These are phyloP conservation scores for Kwoniella botswanensis DNA, from an alignment of 768 basidiomycete genomes.

Conservation along the genomic window DNA sequence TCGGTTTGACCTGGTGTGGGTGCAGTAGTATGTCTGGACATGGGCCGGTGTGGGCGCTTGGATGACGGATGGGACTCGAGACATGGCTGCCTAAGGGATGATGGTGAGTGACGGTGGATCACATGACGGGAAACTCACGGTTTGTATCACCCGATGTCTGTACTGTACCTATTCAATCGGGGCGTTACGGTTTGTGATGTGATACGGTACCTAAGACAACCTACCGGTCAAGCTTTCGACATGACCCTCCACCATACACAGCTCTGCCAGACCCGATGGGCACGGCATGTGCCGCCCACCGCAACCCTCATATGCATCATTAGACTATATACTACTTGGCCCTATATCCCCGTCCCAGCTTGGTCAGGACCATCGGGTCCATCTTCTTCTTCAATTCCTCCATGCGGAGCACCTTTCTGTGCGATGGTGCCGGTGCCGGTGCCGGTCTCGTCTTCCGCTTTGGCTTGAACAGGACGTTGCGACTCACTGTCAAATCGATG, in stretches of 20 bases:
- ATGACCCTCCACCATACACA: background rate
- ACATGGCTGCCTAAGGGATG: background rate
- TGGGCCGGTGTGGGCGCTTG: background rate
- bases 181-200: no score
- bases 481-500: no score
- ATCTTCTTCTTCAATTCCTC: conserved; percentile 1
- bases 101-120: background rate
- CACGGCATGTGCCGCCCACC: background rate
- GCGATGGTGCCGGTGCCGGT: background rate
- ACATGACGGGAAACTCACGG: background rate
- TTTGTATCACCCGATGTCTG: no score
- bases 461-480: background rate
- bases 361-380: background rate
- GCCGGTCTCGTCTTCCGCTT: background rate
- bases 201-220: no score
- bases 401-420: background rate
- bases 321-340: conserved; percentile 1
- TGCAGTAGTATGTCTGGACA: conserved; percentile 6
- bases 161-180: no score
- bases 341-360: conserved; percentile 2
- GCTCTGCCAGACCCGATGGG: background rate
- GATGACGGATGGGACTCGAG: background rate
- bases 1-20: background rate
- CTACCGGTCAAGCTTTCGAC: no score
- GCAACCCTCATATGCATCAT: background rate